These are phyloP conservation scores for Trichoderma polysporum DNA, from an alignment of 2,329 filamentous ascomycete species.

Conservation along the genomic window DNA sequence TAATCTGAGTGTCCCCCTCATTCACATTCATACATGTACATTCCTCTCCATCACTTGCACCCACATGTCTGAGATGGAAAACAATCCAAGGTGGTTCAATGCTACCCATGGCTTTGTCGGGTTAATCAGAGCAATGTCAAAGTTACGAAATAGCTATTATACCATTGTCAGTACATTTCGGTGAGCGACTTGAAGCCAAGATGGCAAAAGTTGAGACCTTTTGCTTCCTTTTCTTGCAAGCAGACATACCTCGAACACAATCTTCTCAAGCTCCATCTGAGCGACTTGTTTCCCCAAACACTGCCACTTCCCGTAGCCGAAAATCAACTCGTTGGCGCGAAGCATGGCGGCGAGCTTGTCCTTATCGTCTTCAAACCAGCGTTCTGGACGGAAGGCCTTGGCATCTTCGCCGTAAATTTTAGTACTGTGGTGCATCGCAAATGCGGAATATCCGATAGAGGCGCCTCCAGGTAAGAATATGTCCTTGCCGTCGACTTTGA, in stretches of 20 bases:
- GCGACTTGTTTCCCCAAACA: slow-evolving; percentile 42
- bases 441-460: slow-evolving; percentile 33
- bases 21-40: not conserved
- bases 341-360: slow-evolving; percentile 35
- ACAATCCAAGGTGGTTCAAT: slow-evolving; percentile 31
- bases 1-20: not conserved
- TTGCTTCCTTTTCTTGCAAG: not conserved
- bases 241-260: slow-evolving; percentile 42
- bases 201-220: no score
- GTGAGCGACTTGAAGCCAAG: not conserved
- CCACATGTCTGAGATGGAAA: slow-evolving; percentile 36
- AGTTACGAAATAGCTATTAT: slow-evolving; percentile 34
- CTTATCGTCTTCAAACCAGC: slow-evolving; percentile 38
- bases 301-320: slow-evolving; percentile 40
- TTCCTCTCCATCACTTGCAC: slow-evolving; percentile 31
- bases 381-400: slow-evolving; percentile 35
- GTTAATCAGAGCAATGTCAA: slow-evolving; percentile 31
- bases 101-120: slow-evolving; percentile 31
- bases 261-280: slow-evolving; percentile 38
- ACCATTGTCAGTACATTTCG: not conserved
- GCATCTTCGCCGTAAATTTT: slow-evolving; percentile 38
- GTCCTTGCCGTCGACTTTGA: slow-evolving; percentile 41
- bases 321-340: slow-evolving; percentile 37
- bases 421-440: slow-evolving; percentile 33
- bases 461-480: slow-evolving; percentile 35